Percentiles rank a stretch among this genome's conserved stretches.
These are phyloP conservation scores for Myriosclerotinia duriaeana DNA, from an alignment of 2,329 filamentous ascomycete species.

Conservation along the genomic window DNA sequence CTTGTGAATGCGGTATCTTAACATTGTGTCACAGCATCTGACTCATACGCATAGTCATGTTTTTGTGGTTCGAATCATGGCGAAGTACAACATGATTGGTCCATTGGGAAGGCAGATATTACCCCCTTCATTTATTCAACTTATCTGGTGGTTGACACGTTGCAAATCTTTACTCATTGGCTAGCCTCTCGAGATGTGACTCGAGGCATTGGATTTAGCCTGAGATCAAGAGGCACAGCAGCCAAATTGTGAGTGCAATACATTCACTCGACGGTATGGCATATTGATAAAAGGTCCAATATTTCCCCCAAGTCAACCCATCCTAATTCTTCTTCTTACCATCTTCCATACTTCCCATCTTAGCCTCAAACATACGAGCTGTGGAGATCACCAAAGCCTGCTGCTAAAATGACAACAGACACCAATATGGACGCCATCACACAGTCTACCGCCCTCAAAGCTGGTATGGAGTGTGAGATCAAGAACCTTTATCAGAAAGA, in stretches of 20 bases:
- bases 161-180: too few species aligned
- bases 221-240: too few species aligned
- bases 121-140: too few species aligned
- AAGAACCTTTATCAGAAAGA: constrained; percentile 50
- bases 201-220: background rate
- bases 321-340: background rate
- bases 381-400: background rate
- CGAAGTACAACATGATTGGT: too few species aligned
- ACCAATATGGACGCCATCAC: background rate
- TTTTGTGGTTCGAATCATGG: too few species aligned
- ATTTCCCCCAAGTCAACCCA: too few species aligned
- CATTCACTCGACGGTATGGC: background rate
- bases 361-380: background rate
- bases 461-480: constrained; percentile 42
- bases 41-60: too few species aligned
- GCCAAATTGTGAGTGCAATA: background rate
- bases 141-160: too few species aligned
- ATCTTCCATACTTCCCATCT: background rate
- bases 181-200: background rate
- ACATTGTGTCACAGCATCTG: too few species aligned
- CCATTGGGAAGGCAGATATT: too few species aligned
- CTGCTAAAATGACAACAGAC: background rate
- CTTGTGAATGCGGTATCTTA: too few species aligned
- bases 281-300: background rate
- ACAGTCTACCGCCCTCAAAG: constrained; percentile 3